Conservation (phyloP, 2,329 filamentous ascomycete species). For the Penicillium sp. region DNA sequence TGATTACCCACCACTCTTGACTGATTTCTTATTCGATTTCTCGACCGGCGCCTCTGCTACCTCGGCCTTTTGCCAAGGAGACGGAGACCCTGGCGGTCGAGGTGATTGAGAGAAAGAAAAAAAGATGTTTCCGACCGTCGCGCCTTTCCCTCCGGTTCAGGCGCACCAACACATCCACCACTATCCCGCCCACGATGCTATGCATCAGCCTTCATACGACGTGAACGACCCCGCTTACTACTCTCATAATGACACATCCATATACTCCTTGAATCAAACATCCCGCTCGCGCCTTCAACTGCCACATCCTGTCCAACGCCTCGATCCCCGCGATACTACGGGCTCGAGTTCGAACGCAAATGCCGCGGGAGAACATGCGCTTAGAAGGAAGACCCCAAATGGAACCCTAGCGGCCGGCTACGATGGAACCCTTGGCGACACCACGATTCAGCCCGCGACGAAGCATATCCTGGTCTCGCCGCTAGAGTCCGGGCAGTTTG, state of each 20-base stretch:
- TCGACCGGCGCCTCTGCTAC: conserved; percentile 16
- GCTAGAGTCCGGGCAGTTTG: conserved; percentile 39
- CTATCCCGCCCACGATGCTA: conserved; percentile 28
- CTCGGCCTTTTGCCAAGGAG: conserved; percentile 7
- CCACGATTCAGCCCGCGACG: conserved; percentile 65
- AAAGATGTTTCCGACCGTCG: conserved; percentile 50
- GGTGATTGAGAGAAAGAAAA: conserved; percentile 9
- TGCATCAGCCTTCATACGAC: conserved; percentile 30
- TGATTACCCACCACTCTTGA: conserved; percentile 28
- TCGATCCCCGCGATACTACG: conserved; percentile 28
- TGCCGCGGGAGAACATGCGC: conserved; percentile 60
- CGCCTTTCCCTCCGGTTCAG: conserved; percentile 42
- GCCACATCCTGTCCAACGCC: conserved; percentile 39
- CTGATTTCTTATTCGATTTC: conserved; percentile 20
- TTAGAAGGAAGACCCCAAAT: conserved; percentile 87
- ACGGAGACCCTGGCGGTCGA: conserved; percentile 15
- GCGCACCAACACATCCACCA: conserved; percentile 39
- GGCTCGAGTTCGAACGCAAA: conserved; percentile 23
- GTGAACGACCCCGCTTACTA: conserved; percentile 25
- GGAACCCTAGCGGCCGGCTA: conserved; percentile 91
- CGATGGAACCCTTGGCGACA: conserved; percentile 73
- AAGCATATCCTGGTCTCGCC: conserved; percentile 79
- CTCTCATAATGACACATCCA: conserved; percentile 26
- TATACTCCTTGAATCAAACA: conserved; percentile 26
- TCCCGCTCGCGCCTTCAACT: conserved; percentile 35